These are phyloP conservation scores for Taxawa tesnikishii DNA, from an alignment of 2,329 filamentous ascomycete genomes.

Conservation along the genomic window DNA sequence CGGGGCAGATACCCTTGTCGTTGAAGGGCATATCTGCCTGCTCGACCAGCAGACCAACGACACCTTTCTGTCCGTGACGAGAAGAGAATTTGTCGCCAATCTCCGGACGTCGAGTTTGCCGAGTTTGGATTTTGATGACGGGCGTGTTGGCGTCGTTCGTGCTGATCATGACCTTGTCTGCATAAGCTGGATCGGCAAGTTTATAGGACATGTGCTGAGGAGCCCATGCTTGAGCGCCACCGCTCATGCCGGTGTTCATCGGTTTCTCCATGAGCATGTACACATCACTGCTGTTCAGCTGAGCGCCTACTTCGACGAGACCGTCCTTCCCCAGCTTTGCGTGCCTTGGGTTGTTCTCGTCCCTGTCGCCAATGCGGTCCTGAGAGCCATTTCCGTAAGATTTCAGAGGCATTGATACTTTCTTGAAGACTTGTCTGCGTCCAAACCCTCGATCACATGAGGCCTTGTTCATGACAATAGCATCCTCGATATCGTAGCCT, in stretches of 20 bases:
- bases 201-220: conserved; percentile 27
- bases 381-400: conserved; percentile 72
- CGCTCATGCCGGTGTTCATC: conserved; percentile 59
- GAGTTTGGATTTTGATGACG: conserved; percentile 85
- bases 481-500: conserved; percentile 98
- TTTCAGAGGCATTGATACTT: conserved; percentile 76
- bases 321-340: conserved; percentile 75
- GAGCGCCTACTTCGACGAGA: conserved; percentile 72
- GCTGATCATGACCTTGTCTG: conserved; percentile 93
- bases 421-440: conserved; percentile 94
- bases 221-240: conserved; percentile 33
- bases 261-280: conserved; percentile 88
- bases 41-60: conserved; percentile 90
- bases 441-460: conserved; percentile 92
- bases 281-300: conserved; percentile 65
- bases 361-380: conserved; percentile 49
- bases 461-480: conserved; percentile 89
- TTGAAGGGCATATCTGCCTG: conserved; percentile 96
- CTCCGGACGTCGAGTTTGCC: conserved; percentile 91
- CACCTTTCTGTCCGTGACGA: conserved; percentile 95
- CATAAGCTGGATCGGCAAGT: conserved; percentile 71
- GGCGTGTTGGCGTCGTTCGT: conserved; percentile 76
- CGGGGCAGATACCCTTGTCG: conserved; percentile 79
- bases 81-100: conserved; percentile 98
- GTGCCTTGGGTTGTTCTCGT: conserved; percentile 39